Evolutionary conservation across 805 yeast species (phyloP), one percentile per base, ranked within the genome.

Genomic region (Wickerhamomyces canadensis): DNA sequence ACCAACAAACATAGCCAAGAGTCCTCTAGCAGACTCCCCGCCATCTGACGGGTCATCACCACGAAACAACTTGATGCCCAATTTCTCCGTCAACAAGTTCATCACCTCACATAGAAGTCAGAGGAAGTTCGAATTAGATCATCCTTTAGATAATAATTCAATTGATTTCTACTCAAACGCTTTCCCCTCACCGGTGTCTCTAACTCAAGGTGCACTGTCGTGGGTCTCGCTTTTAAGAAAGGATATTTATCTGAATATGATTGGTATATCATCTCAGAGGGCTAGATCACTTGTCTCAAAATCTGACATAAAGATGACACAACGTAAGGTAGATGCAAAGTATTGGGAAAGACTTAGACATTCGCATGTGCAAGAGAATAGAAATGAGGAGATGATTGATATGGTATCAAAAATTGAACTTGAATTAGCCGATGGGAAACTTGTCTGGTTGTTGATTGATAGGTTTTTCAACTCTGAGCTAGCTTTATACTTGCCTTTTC

Each of bases 221-320:
- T 54, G 58, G 58, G 51, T 48, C 1, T 40, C 54, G 1, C 21
- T 54, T n/a, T 18, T 54, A 10, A 33, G 48, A 13, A 54, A 51
- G 24, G 58, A 54, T 34, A 35, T 42, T 12, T 54, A 49, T 31
- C 25, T 54, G 25, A 48, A 46, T 27, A 31, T 47, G 10, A 31
- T 52, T 13, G 38, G 43, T n/a, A 22, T 42, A 0, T 38, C 48
- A 3, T 30, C 39, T 11, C 40, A 29, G 9, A 18, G 18, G 17
- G 22, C 34, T n/a, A 42, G 23, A 27, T 10, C 27, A 2, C 4
- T 34, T 1, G 18, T 28, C 3, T 16, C 24, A 10, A 29, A 29
- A 8, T n/a, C 18, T n/a, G 3, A 13, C 13, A n/a, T 13, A 29
- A 12, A 15, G 5, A 8, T 12, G 13, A 9, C 11, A 19, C 5